phyloP scores from a whole-genome alignment of 169 alveolate species.

The Plasmodium sp. region DNA sequence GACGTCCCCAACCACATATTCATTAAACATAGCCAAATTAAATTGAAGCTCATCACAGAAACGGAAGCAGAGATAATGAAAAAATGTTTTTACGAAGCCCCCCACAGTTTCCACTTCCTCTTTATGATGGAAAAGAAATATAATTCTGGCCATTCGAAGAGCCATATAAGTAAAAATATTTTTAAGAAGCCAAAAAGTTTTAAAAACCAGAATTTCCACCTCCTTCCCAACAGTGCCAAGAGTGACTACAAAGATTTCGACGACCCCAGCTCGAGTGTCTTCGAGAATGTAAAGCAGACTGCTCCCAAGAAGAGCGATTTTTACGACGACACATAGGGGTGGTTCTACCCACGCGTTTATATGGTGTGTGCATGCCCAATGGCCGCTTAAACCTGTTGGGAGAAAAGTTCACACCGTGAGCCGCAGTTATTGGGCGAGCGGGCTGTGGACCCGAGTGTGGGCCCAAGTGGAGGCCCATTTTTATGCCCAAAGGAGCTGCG shows the following conservation, averaged over 20 bases:
- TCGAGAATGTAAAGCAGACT: slow-evolving; percentile 38
- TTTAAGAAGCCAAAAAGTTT: slow-evolving; percentile 17
- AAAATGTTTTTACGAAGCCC: slow-evolving; percentile 40
- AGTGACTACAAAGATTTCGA: slow-evolving; percentile 62
- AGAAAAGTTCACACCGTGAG: background rate
- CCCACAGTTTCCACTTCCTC: slow-evolving; percentile 64
- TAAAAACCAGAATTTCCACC: slow-evolving; percentile 51
- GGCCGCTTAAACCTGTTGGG: background rate
- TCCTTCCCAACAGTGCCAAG: slow-evolving; percentile 4
- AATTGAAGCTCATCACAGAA: slow-evolving; percentile 60
- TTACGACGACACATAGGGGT: slow-evolving; percentile 40
- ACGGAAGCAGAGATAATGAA: slow-evolving; percentile 64
- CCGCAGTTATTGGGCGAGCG: background rate
- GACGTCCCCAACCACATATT: slow-evolving; percentile 74
- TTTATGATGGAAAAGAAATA: slow-evolving; percentile 71
- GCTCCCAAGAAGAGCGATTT: slow-evolving; percentile 22
- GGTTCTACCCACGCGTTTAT: background rate
- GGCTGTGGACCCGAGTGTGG: background rate
- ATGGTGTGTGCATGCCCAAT: background rate
- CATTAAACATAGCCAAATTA: slow-evolving; percentile 50
- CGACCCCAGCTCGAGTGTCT: slow-evolving; percentile 29
- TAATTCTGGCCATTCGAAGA: slow-evolving; percentile 8
- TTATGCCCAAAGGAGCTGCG: background rate
- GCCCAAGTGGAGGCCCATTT: background rate
- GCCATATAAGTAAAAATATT: slow-evolving; percentile 12